Base-by-base conservation (phyloP, 345 rosid genomes). In the Euphorbia peplus region DNA sequence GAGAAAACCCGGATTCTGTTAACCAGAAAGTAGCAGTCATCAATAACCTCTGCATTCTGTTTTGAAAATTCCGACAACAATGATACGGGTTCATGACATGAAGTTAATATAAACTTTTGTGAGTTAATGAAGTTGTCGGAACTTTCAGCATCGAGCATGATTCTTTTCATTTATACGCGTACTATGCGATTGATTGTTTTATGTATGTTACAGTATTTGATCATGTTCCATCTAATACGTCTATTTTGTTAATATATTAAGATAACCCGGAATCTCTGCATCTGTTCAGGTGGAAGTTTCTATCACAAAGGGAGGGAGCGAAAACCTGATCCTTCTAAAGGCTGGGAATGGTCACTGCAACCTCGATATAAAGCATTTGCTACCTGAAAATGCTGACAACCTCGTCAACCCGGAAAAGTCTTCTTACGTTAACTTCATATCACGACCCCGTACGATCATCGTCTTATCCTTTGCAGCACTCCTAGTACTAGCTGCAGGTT, bases 351-450 rank as follows among this genome's bases (percentile, higher is more conserved):
- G 89, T 56, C 64, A 22, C 15, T 91, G 97, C 85, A 73, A 73
- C 35, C 90, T 91, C 48, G 90, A 89, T 24, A 73, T 89, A 71
- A 83, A 60, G 69, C 89, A 83, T 67, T 70, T 88, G 67, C 66
- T 80, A 4, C 71, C 73, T 18, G 83, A 80, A 10, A 76, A 78
- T 62, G 59, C 79, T 2, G 80, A 70, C 47, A 76, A 77, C 3
- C 18, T 75, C 28, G 60, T 67, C 32, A 32, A 67, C 59, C 66
- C 79, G 52, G 64, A 65, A 22, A 78, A 75, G 55, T 69, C 80
- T 48, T 30, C 81, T 7, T 56, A 72, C 24, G 8, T 79, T 8
- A 80, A 69, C 70, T 77, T 77, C 66, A 50, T 76, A 62, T 63
- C 82, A 3, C 66, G 64, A 30, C 83, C 77, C 50, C 75, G 84